Percentiles rank a stretch among this genome's conserved stretches.
phyloP scores from a whole-genome alignment of 2,329 filamentous ascomycete species.

The Bipolaris bicolor region DNA sequence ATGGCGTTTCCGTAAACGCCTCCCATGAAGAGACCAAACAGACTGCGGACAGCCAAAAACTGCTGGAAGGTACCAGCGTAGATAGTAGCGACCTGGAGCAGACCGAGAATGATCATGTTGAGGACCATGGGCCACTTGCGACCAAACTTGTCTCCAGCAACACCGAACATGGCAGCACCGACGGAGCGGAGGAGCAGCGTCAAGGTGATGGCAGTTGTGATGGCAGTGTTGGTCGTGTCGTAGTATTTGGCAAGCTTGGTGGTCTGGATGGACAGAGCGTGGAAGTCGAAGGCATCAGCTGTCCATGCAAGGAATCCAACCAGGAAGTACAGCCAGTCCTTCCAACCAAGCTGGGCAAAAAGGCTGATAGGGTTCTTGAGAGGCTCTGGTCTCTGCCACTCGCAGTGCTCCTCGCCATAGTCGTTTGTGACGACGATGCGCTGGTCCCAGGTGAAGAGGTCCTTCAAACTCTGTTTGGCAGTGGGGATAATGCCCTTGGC shows the following conservation, averaged over 20 bases:
- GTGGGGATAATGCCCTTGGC: conserved; percentile 69
- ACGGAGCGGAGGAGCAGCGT: conserved; percentile 76
- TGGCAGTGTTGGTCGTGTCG: conserved; percentile 66
- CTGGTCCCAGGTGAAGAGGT: conserved; percentile 77
- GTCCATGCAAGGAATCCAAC: conserved; percentile 79
- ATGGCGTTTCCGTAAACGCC: conserved; percentile 81
- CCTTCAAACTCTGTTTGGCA: conserved; percentile 66
- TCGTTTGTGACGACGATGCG: conserved; percentile 70
- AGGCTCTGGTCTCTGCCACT: conserved; percentile 71
- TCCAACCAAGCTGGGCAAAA: conserved; percentile 66
- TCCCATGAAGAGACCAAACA: conserved; percentile 82
- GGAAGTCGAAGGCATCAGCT: conserved; percentile 84
- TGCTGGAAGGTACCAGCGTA: conserved; percentile 74
- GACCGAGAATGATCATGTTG: conserved; percentile 75
- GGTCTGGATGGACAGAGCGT: conserved; percentile 79
- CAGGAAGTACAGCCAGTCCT: conserved; percentile 76
- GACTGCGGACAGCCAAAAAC: conserved; percentile 74
- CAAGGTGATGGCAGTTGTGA: conserved; percentile 76
- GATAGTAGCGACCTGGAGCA: conserved; percentile 78
- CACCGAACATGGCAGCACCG: conserved; percentile 76
- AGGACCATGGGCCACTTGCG: conserved; percentile 83
- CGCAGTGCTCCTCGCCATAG: conserved; percentile 67
- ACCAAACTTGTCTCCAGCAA: conserved; percentile 79
- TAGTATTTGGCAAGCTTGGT: conserved; percentile 70
- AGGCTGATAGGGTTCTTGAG: conserved; percentile 74